These are phyloP conservation scores for Leptographium galeiforme DNA, from an alignment of 2,329 filamentous ascomycete species.

Conservation along the genomic window DNA sequence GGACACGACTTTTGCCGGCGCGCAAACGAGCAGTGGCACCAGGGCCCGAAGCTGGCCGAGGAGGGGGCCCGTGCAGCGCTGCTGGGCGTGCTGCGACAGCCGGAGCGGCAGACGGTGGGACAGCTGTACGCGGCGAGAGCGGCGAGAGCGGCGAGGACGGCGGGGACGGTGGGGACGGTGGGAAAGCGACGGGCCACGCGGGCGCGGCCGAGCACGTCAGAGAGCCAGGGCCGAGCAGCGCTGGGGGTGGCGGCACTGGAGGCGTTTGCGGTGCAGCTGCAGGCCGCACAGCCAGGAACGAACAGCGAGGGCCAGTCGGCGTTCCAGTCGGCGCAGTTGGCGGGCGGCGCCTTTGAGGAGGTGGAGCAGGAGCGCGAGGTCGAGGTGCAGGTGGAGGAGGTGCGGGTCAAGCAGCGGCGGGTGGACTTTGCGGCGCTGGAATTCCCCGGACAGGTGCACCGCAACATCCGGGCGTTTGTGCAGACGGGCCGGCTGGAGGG, in stretches of 20 bases:
- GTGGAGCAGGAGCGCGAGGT: conserved; percentile 47
- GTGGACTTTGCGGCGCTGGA: neutral
- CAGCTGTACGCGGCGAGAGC: conserved; percentile 35
- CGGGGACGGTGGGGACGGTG: no score
- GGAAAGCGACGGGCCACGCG: neutral
- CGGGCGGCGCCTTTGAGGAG: conserved; percentile 38
- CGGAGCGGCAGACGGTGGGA: conserved; percentile 42
- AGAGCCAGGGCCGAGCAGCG: neutral
- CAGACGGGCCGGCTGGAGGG: neutral
- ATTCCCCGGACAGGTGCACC: conserved; percentile 4
- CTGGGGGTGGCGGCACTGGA: conserved; percentile 13
- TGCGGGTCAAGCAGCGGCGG: conserved; percentile 20
- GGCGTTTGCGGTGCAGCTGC: conserved; percentile 17
- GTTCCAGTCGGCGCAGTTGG: neutral
- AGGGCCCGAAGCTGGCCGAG: conserved; percentile 14
- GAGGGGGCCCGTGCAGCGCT: conserved; percentile 26
- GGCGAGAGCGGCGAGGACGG: no score
- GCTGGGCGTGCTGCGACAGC: conserved; percentile 30
- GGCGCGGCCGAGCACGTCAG: conserved; percentile 11
- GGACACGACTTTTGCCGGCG: conserved; percentile 47
- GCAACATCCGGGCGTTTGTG: conserved; percentile 3
- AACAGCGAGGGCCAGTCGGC: neutral
- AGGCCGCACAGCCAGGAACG: conserved; percentile 7
- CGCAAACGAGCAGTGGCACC: conserved; percentile 30
- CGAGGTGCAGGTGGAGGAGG: conserved; percentile 41